Conservation (phyloP, 805 yeast species). For the Candida parachauliodes region DNA sequence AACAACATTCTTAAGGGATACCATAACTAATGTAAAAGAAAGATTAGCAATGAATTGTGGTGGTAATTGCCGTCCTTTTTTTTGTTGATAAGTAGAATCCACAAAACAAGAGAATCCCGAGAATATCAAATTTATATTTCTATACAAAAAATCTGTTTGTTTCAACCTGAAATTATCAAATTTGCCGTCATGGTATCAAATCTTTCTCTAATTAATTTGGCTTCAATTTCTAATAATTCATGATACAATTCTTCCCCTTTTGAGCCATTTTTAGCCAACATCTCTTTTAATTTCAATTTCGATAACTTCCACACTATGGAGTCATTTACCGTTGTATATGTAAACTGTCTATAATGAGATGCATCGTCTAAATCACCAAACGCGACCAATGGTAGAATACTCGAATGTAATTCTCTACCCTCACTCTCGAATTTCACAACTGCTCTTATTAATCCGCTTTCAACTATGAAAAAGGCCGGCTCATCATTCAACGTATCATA, state of each 20-base stretch:
- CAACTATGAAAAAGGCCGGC: conserved; percentile 59
- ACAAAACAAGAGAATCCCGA: too few species aligned
- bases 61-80: conserved; percentile 1
- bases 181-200: conserved; percentile 75
- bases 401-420: conserved; percentile 31
- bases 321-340: conserved; percentile 56
- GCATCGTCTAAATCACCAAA: conserved; percentile 54
- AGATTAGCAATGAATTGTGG: neutral
- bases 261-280: conserved; percentile 35
- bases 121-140: neutral
- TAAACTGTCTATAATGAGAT: conserved; percentile 39
- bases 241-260: conserved; percentile 52
- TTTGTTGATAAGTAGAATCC: conserved; percentile 1
- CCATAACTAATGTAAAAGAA: conserved; percentile 14
- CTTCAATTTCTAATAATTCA: conserved; percentile 60
- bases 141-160: neutral
- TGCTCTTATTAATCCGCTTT: conserved; percentile 39
- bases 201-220: conserved; percentile 64
- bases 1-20: conserved; percentile 17
- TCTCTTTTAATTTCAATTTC: conserved; percentile 37
- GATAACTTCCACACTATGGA: conserved; percentile 69
- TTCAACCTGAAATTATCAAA: conserved; percentile 56
- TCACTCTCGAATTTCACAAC: conserved; percentile 37
- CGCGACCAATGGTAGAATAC: conserved; percentile 67
- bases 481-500: conserved; percentile 44